phyloP scores from a whole-genome alignment of 129 eudicot species.

The carrot (Daucus carota) region DNA sequence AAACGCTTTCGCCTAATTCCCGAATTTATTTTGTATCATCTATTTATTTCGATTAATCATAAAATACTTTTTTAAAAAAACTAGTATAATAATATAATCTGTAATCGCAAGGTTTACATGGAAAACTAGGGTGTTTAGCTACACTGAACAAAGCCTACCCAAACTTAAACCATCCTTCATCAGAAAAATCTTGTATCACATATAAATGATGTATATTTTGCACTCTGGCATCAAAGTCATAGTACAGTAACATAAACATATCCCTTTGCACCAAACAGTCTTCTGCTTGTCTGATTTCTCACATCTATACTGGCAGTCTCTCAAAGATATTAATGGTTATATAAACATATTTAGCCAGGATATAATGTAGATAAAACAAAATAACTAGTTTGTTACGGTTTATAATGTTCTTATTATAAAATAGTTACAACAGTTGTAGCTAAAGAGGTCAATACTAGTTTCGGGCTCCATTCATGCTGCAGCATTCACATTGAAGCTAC shows the following conservation, averaged over 20 bases:
- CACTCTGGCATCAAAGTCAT: not conserved
- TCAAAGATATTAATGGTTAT: not conserved
- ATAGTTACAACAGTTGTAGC: not conserved
- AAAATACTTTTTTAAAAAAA: too few relatives aligned
- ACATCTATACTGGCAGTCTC: not conserved
- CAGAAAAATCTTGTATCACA: not conserved
- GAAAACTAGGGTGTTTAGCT: not conserved
- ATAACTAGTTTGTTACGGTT: not conserved
- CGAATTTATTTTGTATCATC: too few relatives aligned
- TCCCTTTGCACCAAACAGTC: not conserved
- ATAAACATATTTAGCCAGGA: too few relatives aligned
- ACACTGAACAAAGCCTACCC: not conserved
- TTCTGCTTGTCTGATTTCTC: not conserved
- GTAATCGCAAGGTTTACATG: not conserved
- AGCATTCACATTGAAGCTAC: not conserved
- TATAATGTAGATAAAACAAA: not conserved
- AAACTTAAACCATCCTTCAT: not conserved
- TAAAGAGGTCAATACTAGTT: not conserved
- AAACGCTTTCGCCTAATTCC: too few relatives aligned
- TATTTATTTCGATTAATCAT: too few relatives aligned
- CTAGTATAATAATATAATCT: too few relatives aligned
- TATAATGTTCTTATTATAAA: not conserved
- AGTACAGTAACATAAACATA: not conserved
- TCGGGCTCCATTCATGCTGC: not conserved
- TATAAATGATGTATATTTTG: not conserved